Evolutionary conservation across 768 basidiomycete species (phyloP).

Genomic region (Calocera viscosa): DNA sequence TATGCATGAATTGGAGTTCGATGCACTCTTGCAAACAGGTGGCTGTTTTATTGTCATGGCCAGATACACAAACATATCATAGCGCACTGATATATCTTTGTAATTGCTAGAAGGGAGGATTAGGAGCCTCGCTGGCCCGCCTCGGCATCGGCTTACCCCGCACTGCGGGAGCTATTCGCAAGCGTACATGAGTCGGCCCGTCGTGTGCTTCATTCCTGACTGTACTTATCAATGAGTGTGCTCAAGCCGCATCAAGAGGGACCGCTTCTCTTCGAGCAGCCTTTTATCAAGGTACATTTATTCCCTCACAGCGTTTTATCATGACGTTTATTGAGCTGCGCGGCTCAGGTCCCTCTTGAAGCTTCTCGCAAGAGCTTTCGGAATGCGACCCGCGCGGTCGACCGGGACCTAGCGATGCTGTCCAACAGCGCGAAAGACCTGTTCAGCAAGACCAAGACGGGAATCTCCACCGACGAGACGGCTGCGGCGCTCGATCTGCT

Average conservation of each 20-base stretch:
- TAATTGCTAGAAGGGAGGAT: too few species aligned
- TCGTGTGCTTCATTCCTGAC: background rate
- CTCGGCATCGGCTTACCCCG: background rate
- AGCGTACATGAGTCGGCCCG: background rate
- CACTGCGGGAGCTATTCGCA: background rate
- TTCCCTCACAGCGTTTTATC: constrained; percentile 7
- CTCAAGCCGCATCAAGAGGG: constrained; percentile 58
- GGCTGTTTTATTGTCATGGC: too few species aligned
- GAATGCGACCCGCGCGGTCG: constrained; percentile 64
- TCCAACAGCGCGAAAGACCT: constrained; percentile 50
- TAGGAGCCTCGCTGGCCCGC: background rate
- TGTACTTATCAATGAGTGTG: background rate
- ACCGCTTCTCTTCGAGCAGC: constrained; percentile 70
- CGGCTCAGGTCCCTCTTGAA: constrained; percentile 72
- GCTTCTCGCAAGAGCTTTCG: constrained; percentile 82
- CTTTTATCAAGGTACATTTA: constrained; percentile 52
- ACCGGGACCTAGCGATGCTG: constrained; percentile 57
- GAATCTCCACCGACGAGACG: constrained; percentile 39
- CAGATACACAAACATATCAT: too few species aligned
- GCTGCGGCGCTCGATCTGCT: constrained; percentile 56
- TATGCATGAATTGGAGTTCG: too few species aligned
- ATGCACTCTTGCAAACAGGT: too few species aligned
- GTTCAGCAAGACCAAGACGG: constrained; percentile 28
- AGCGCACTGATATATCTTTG: too few species aligned
- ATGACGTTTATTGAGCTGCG: constrained; percentile 6